Percentiles rank a stretch among this genome's conserved stretches.
Conservation (phyloP, 1,284 basidiomycete species). For the Xerocomus amazonicus region DNA sequence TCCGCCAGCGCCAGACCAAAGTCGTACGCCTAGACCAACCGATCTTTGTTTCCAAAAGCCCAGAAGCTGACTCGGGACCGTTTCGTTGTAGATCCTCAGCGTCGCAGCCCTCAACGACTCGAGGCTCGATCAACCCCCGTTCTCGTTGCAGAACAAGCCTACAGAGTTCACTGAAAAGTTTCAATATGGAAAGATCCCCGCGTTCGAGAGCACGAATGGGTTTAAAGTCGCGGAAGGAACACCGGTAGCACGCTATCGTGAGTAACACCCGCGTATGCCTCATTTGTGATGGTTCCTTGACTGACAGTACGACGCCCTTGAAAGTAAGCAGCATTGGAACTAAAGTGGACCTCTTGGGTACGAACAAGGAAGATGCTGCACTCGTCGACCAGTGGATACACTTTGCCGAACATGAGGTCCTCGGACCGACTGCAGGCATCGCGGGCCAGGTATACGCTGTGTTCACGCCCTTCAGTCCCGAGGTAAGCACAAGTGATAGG, state of each 20-base stretch:
- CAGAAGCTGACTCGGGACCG: background rate
- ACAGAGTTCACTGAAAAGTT: slow-evolving; percentile 44
- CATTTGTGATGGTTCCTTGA: background rate
- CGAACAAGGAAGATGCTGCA: slow-evolving; percentile 42
- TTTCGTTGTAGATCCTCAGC: slow-evolving; percentile 18
- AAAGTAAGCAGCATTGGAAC: slow-evolving; percentile 47
- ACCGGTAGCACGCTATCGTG: slow-evolving; percentile 58
- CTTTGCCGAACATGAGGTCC: slow-evolving; percentile 49
- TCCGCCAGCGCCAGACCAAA: slow-evolving; percentile 26
- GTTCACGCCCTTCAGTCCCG: slow-evolving; percentile 9
- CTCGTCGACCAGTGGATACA: slow-evolving; percentile 52
- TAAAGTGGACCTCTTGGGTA: slow-evolving; percentile 48
- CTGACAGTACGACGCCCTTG: background rate
- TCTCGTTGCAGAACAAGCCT: slow-evolving; percentile 33
- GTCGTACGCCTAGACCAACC: slow-evolving; percentile 19
- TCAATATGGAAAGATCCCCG: slow-evolving; percentile 49
- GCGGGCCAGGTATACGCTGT: slow-evolving; percentile 8
- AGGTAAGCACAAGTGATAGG: slow-evolving; percentile 7
- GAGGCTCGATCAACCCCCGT: slow-evolving; percentile 13
- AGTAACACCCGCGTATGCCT: slow-evolving; percentile 26
- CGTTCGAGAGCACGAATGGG: slow-evolving; percentile 50
- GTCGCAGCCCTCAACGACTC: slow-evolving; percentile 20
- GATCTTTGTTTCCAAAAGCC: no score
- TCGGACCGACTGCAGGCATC: background rate
- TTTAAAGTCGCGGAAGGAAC: slow-evolving; percentile 49